phyloP scores from a whole-genome alignment of 441 rosid genomes.

The Metrosideros polymorpha region DNA sequence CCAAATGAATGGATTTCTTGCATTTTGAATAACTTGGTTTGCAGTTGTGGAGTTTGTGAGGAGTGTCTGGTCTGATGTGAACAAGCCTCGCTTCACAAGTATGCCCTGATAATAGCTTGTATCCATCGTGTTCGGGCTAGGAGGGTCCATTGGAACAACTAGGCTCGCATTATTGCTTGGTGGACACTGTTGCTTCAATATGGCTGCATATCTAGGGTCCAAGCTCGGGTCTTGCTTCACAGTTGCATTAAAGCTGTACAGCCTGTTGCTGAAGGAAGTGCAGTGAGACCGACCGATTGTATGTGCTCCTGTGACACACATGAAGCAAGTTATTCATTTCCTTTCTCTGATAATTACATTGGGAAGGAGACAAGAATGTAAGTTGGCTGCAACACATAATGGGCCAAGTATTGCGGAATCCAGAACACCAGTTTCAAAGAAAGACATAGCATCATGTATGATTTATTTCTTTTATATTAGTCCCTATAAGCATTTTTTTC shows the following conservation, averaged over 20 bases:
- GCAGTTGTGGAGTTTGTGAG: slow-evolving; percentile 23
- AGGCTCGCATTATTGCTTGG: slow-evolving; percentile 12
- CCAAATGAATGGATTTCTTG: slow-evolving; percentile 16
- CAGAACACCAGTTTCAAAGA: neutral
- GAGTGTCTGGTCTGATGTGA: slow-evolving; percentile 42
- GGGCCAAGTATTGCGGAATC: neutral
- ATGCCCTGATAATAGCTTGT: slow-evolving; percentile 25
- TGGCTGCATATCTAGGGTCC: slow-evolving; percentile 23
- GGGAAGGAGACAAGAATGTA: neutral
- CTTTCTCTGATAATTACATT: neutral
- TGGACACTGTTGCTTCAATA: slow-evolving; percentile 34
- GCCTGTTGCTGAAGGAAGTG: slow-evolving; percentile 26
- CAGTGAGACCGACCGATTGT: slow-evolving; percentile 47
- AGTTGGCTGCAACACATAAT: neutral
- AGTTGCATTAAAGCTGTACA: slow-evolving; percentile 34
- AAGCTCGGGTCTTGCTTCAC: slow-evolving; percentile 31
- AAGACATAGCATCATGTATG: neutral
- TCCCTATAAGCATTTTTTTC: neutral
- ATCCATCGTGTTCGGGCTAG: slow-evolving; percentile 21
- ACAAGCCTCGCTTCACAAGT: slow-evolving; percentile 25
- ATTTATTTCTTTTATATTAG: neutral
- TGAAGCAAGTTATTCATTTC: neutral
- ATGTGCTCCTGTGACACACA: slow-evolving; percentile 30
- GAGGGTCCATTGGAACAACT: slow-evolving; percentile 43
- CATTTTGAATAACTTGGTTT: slow-evolving; percentile 16